These are phyloP conservation scores for Citrus trifoliata DNA, from an alignment of 345 rosid species.

Conservation along the genomic window DNA sequence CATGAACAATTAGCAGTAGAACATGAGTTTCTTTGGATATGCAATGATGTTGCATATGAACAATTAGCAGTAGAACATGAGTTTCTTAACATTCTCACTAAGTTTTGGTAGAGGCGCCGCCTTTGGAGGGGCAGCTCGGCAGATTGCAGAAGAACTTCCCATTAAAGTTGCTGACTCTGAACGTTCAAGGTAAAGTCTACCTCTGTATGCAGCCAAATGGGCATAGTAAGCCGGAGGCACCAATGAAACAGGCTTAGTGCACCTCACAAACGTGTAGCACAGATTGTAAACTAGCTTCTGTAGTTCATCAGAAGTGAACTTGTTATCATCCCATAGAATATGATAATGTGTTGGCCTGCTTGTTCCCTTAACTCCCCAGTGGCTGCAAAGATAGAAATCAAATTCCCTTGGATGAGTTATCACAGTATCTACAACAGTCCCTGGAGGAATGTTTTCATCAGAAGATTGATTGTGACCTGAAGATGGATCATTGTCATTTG, in stretches of 20 bases:
- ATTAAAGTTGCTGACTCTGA: constrained; percentile 39
- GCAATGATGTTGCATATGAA: constrained; percentile 2
- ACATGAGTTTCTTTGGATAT: constrained; percentile 67
- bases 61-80: constrained; percentile 89
- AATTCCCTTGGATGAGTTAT: constrained; percentile 89
- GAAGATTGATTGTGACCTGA: constrained; percentile 24
- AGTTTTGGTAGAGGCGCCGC: constrained; percentile 74
- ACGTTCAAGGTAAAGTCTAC: constrained; percentile 84
- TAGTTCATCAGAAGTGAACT: constrained; percentile 86
- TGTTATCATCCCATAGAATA: constrained; percentile 76
- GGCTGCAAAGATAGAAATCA: constrained; percentile 93
- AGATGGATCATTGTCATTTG: constrained; percentile 38
- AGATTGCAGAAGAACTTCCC: constrained; percentile 42
- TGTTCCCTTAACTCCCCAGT: constrained; percentile 90
- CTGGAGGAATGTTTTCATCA: constrained; percentile 79
- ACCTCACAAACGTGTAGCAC: constrained; percentile 86
- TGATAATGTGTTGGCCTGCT: constrained; percentile 96
- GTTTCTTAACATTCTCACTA: constrained; percentile 80
- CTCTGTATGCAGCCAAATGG: constrained; percentile 93
- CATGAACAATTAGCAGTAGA: constrained; percentile 60
- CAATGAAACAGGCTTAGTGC: constrained; percentile 89
- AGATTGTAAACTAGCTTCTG: constrained; percentile 84
- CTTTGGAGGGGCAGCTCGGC: constrained; percentile 74
- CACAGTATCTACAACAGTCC: constrained; percentile 89
- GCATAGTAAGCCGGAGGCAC: constrained; percentile 97